phyloP scores from a whole-genome alignment of 2,329 filamentous ascomycete species.

The Alternaria hordeiaustralica region DNA sequence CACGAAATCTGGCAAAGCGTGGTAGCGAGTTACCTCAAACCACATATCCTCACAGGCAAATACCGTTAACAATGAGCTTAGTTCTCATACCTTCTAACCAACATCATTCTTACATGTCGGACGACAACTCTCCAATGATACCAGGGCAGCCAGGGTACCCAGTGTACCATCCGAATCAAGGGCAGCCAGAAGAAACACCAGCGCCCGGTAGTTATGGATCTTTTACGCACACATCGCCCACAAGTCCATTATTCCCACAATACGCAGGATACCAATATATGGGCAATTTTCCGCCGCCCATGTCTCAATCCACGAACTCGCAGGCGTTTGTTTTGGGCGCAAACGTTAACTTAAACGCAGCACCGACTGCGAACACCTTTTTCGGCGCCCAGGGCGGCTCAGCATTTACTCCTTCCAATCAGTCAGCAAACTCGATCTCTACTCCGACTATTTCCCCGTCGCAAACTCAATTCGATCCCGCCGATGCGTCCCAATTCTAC shows the following conservation, averaged over 20 bases:
- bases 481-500: neutral
- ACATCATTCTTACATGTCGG: neutral
- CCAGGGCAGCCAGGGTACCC: neutral
- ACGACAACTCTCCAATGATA: neutral
- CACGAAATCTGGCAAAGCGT: neutral
- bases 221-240: neutral
- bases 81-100: neutral
- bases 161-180: neutral
- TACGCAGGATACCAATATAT: neutral
- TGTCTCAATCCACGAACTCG: neutral
- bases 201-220: neutral
- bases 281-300: neutral
- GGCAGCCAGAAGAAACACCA: neutral
- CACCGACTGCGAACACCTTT: neutral
- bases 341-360: neutral
- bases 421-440: neutral
- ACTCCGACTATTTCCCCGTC: neutral
- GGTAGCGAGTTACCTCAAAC: neutral
- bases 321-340: neutral
- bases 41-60: neutral
- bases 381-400: neutral
- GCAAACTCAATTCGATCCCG: constrained; percentile 1
- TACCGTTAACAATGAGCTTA: neutral
- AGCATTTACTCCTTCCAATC: neutral
- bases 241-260: neutral